Base-by-base conservation (phyloP, 2,329 filamentous ascomycete genomes). In the Arthrobotrys conoides region DNA sequence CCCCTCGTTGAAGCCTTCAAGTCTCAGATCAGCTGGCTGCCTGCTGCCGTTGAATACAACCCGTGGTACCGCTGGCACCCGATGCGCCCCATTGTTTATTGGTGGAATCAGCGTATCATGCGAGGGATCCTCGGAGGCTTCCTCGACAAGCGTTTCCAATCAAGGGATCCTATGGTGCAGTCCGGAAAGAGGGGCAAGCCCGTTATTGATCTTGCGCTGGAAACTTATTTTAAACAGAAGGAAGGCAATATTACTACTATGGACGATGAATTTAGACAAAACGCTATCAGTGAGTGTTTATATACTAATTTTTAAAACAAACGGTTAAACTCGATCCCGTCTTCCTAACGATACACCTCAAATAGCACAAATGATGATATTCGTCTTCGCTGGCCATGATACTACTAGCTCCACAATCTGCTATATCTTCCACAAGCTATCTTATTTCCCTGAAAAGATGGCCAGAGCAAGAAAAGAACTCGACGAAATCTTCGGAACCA, bases 401-500 rank as follows among this genome's bases (percentile, higher is more conserved):
- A 84, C 85, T 0, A 85, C 85, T 0, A 82, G 83, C 5, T 82
- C 82, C n/a, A 82, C 82, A 5, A 83, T 85, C 61, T 81, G 75
- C 36, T 86, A 85, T 78, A 82, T 83, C 22, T 83, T 84, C 71
- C 85, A 86, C 81, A 83, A 85, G 36, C 84, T 86, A 3, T 83
- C 83, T 41, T 82, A 83, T 33, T 71, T 84, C 57, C 84, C 84
- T 1, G 73, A 82, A 5, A 81, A 82, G 18, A 82, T 85, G 30
- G 80, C 80, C 2, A 83, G 83, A 2, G 83, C 87, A 33, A 83
- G 85, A 24, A 82, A 84, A 22, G 89, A 90, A 81, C 87, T 88
- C 80, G 86, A 88, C 80, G 83, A 83, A 1, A 84, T 90, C n/a
- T 86, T 89, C 49, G 86, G 87, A 10, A 71, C 84, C 0, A 84